Evolutionary conservation across 2,329 filamentous ascomycete genomes (phyloP).

Genomic region (Teratosphaeria pseudoeucalypti): DNA sequence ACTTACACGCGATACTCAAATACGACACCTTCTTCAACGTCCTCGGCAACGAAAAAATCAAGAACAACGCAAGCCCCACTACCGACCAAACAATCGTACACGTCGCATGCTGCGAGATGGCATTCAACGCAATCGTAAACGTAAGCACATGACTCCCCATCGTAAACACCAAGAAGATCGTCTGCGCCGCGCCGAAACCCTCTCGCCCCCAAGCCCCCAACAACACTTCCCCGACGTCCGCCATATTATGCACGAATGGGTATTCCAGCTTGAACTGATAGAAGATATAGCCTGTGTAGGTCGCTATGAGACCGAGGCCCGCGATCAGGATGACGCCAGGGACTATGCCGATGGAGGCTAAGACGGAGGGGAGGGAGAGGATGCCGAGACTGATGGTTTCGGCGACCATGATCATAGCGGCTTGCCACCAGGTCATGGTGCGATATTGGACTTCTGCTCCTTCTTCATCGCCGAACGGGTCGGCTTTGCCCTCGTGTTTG

Average conservation of each 20-base stretch:
- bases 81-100: conserved; percentile 57
- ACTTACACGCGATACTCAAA: conserved; percentile 48
- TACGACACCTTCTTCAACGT: conserved; percentile 55
- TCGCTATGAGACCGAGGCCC: conserved; percentile 44
- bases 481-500: conserved; percentile 1
- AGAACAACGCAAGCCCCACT: conserved; percentile 49
- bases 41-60: conserved; percentile 49
- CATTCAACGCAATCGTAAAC: conserved; percentile 61
- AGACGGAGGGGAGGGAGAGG: conserved; percentile 42
- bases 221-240: conserved; percentile 57
- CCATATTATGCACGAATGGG: conserved; percentile 48
- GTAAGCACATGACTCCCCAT: conserved; percentile 61
- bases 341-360: conserved; percentile 43
- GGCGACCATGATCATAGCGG: conserved; percentile 45
- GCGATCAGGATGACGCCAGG: conserved; percentile 44
- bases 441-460: conserved; percentile 38
- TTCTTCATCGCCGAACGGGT: conserved; percentile 4
- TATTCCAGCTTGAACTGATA: conserved; percentile 48
- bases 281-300: conserved; percentile 51
- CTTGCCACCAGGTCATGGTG: conserved; percentile 43
- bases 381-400: conserved; percentile 44
- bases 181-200: conserved; percentile 51
- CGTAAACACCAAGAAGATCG: conserved; percentile 57
- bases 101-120: conserved; percentile 49
- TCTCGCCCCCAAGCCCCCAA: conserved; percentile 52